Percentiles rank a stretch among this genome's conserved stretches.
These are phyloP conservation scores for Metroxylon sagu DNA, from an alignment of 176 grass and related monocot genomes.

Conservation along the genomic window DNA sequence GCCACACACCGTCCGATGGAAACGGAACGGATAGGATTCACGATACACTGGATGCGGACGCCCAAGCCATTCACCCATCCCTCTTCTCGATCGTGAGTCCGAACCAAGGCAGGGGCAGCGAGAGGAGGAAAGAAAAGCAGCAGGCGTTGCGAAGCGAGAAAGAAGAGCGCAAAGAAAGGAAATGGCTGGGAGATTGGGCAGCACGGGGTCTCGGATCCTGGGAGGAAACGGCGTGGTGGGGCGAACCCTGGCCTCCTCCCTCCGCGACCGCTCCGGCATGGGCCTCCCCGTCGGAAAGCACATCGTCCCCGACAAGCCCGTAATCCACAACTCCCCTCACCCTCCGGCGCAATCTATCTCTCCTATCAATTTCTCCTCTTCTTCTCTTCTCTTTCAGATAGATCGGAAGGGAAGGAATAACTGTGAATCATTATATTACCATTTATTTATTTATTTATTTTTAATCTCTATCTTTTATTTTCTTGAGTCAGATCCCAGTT, in stretches of 20 bases:
- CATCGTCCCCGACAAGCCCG: constrained; percentile 92
- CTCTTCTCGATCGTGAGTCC: too few relatives aligned
- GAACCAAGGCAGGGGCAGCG: not conserved
- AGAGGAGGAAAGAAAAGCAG: not conserved
- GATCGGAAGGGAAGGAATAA: too few relatives aligned
- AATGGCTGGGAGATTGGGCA: constrained; percentile 72
- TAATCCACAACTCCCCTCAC: constrained; percentile 13
- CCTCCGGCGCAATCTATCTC: too few relatives aligned
- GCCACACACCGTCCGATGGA: too few relatives aligned
- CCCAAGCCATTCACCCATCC: too few relatives aligned
- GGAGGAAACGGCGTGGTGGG: constrained; percentile 60
- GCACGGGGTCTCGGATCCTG: constrained; percentile 57
- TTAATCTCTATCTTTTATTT: constrained; percentile 1
- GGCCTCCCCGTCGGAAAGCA: constrained; percentile 78
- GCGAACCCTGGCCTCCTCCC: constrained; percentile 51
- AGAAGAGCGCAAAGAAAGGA: constrained; percentile 1
- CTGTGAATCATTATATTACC: too few relatives aligned
- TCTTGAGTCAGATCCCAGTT: constrained; percentile 32
- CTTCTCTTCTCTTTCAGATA: not conserved
- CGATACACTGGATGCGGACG: too few relatives aligned
- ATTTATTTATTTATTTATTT: not conserved
- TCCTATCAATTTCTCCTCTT: not conserved
- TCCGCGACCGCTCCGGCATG: constrained; percentile 82
- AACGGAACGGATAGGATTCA: too few relatives aligned
- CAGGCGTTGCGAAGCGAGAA: not conserved